These are phyloP conservation scores for Penicillium janthinellum DNA, from an alignment of 2,329 filamentous ascomycete genomes.

Conservation along the genomic window DNA sequence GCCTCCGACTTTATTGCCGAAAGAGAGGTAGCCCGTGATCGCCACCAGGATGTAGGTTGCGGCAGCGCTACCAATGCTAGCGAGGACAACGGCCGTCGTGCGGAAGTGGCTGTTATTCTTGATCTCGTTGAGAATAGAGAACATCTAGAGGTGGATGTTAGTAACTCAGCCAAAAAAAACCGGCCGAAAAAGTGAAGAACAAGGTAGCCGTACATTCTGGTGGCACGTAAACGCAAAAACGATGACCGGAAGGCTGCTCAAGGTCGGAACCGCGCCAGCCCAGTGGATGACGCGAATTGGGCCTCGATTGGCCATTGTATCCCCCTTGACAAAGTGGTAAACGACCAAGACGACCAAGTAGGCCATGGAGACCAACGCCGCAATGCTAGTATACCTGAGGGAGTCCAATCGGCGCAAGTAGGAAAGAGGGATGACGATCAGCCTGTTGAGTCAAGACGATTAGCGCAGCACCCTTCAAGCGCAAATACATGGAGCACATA, in stretches of 20 bases:
- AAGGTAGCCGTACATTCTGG: slow-evolving; percentile 72
- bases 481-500: slow-evolving; percentile 33
- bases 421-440: slow-evolving; percentile 90
- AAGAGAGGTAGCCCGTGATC: slow-evolving; percentile 93
- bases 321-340: slow-evolving; percentile 81
- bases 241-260: slow-evolving; percentile 89
- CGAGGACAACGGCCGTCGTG: slow-evolving; percentile 74
- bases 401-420: slow-evolving; percentile 91
- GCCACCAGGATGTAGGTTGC: slow-evolving; percentile 86
- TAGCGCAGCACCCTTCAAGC: slow-evolving; percentile 10
- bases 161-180: background rate
- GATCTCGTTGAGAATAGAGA: slow-evolving; percentile 96
- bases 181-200: background rate
- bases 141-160: slow-evolving; percentile 68
- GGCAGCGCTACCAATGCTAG: slow-evolving; percentile 87
- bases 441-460: slow-evolving; percentile 50
- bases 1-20: slow-evolving; percentile 82
- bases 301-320: slow-evolving; percentile 72
- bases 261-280: slow-evolving; percentile 73
- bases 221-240: slow-evolving; percentile 99
- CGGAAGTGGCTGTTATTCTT: slow-evolving; percentile 77
- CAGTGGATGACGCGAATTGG: slow-evolving; percentile 75
- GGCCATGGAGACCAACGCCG: slow-evolving; percentile 88
- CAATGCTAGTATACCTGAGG: slow-evolving; percentile 92
- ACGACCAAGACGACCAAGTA: slow-evolving; percentile 92